phyloP scores from a whole-genome alignment of 148 eudicot species.

The Vaccinium myrtillus region DNA sequence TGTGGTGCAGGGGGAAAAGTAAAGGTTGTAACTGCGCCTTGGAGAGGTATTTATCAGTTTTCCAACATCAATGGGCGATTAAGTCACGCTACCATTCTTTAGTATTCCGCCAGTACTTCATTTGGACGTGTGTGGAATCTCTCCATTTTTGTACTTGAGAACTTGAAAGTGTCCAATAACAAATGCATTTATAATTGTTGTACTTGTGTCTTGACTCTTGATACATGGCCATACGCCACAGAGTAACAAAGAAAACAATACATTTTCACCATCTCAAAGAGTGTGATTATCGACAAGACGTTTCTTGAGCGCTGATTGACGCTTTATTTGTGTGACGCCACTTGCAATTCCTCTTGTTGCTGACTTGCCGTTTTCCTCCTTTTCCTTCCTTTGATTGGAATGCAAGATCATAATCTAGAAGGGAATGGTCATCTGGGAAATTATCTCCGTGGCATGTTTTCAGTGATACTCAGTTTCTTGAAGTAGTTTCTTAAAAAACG shows the following conservation, averaged over 20 bases:
- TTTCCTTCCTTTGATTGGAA: not conserved
- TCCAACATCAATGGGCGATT: not conserved
- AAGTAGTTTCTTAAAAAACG: constrained; percentile 21
- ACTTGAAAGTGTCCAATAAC: not conserved
- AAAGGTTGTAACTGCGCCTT: too few species aligned
- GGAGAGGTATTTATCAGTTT: too few species aligned
- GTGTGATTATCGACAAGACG: not conserved
- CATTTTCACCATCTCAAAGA: too few species aligned
- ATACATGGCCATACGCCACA: not conserved
- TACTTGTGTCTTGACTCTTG: constrained; percentile 11
- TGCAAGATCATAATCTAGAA: not conserved
- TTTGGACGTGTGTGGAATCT: not conserved
- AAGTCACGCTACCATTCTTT: too few species aligned
- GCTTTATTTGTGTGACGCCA: not conserved
- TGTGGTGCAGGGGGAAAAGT: too few species aligned
- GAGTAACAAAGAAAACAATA: not conserved
- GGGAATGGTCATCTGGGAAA: not conserved
- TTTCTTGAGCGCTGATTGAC: not conserved
- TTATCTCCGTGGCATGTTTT: not conserved
- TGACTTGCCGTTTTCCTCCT: not conserved
- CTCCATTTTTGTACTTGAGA: not conserved
- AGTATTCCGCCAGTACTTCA: not conserved
- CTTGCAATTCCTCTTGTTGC: not conserved
- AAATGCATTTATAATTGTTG: not conserved
- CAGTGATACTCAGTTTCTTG: constrained; percentile 4